A percentile compares a stretch with the other conserved stretches of the same genome.
Conservation (phyloP, 140 eudicot genomes). For the Ambrosia hybrid region DNA sequence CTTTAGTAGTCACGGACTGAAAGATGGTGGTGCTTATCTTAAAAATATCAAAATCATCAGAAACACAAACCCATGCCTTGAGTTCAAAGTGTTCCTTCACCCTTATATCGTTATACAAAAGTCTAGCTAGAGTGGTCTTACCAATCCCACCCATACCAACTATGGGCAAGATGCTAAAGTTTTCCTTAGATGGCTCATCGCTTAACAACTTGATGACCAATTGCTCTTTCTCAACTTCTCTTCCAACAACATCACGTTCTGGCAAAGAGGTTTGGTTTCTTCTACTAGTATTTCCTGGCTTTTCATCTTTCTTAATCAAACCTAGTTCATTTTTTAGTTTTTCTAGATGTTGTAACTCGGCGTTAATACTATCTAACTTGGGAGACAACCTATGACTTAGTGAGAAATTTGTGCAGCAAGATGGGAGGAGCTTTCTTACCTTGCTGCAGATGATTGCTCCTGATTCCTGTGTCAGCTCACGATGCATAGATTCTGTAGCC, state of each 20-base stretch:
- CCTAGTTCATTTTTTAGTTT: not conserved
- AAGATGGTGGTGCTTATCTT: not conserved
- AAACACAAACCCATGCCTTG: slow-evolving; percentile 25
- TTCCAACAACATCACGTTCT: not conserved
- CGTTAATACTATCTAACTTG: not conserved
- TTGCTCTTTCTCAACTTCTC: not conserved
- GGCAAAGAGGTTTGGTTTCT: not conserved
- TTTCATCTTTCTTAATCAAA: slow-evolving; percentile 6
- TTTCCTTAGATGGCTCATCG: not conserved
- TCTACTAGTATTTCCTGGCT: not conserved
- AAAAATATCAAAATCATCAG: not conserved
- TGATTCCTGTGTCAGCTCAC: not conserved
- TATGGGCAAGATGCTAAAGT: not conserved
- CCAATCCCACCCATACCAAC: slow-evolving; percentile 13
- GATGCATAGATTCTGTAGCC: not conserved
- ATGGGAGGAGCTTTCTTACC: not conserved
- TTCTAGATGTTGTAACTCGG: not conserved
- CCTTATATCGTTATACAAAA: too few relatives aligned
- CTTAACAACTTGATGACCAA: not conserved
- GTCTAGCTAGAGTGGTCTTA: not conserved
- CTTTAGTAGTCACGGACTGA: not conserved
- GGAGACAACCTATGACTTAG: not conserved
- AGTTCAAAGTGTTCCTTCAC: slow-evolving; percentile 12
- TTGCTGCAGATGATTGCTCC: too few relatives aligned
- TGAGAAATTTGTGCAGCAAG: not conserved